Base-by-base conservation (phyloP, 2,329 filamentous ascomycete species). In the Arthrinium phaeospermum region DNA sequence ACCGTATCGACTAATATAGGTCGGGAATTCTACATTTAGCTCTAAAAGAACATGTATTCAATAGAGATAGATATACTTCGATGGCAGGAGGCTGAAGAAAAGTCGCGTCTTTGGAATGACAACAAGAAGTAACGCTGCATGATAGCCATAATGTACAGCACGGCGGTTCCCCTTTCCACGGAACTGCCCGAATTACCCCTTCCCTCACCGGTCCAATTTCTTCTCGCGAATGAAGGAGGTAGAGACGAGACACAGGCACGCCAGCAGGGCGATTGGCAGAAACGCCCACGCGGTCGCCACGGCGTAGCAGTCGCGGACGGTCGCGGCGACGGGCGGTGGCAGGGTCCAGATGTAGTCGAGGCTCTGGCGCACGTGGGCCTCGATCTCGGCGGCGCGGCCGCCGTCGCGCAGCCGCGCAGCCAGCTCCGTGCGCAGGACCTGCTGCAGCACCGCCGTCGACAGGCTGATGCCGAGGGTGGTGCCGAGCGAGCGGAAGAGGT, bases 401-500 rank as follows among this genome's bases (percentile, higher is more conserved):
- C 89, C 89, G 70, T 86, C 86, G 5, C 85, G 82, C 67, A 95
- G 82, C 2, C 86, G 84, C 1, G 80, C 77, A 2, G 85, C 83
- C 4, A 96, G 84, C 67, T 88, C 84, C 2, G 83, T 83, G 22
- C 92, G 86, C 27, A 96, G 84, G 3, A 87, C 86, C 78, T 93
- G 90, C 79, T 96, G 94, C 67, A 94, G 88, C 10, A 94, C 87
- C 1, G 92, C 93, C 1, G 92, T 90, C 69, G 89, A 89, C 72
- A 94, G 83, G n/a, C 91, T 92, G 71, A 95, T 86, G 14, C 93
- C 93, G 71, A 95, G 84, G 8, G 92, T 92, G n/a, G 93, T 86
- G n/a, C 93, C 94, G 0, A 95, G 85, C 1, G 91, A 92, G 51
- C 93, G 91, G 85, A 96, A 96, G 34, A 96, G 89, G 81, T 96